A percentile compares a stretch with the other conserved stretches of the same genome.
Evolutionary conservation across 768 basidiomycete species (phyloP).

Genomic region (Mycena latifolia): DNA sequence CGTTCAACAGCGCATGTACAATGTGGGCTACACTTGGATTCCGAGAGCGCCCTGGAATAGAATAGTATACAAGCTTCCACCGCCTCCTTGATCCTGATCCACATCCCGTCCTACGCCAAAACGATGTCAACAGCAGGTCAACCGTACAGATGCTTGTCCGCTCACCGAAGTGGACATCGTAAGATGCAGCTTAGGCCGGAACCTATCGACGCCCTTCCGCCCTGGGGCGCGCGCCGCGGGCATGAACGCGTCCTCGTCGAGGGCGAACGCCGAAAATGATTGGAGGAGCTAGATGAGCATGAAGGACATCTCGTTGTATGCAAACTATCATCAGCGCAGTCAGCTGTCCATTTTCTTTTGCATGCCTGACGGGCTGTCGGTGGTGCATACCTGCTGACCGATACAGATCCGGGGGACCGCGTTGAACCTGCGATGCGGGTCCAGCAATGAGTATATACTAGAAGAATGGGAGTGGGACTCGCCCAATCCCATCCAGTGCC

Average conservation of each 20-base stretch:
- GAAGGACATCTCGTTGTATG: slow-evolving; percentile 37
- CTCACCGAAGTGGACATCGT: slow-evolving; percentile 48
- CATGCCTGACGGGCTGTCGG: no score
- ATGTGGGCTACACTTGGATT: no score
- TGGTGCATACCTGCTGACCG: slow-evolving; percentile 52
- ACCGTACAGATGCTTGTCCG: not conserved
- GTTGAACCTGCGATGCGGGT: slow-evolving; percentile 44
- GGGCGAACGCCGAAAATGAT: slow-evolving; percentile 47
- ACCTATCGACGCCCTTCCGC: slow-evolving; percentile 49
- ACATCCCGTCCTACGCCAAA: slow-evolving; percentile 26
- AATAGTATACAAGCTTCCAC: not conserved
- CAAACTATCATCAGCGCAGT: slow-evolving; percentile 19
- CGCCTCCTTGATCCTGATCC: slow-evolving; percentile 27
- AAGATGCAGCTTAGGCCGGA: slow-evolving; percentile 48
- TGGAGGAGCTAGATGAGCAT: slow-evolving; percentile 54
- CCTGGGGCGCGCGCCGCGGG: slow-evolving; percentile 41
- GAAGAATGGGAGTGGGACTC: no score
- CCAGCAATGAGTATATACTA: no score
- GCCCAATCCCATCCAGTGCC: no score
- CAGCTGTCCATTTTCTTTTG: not conserved
- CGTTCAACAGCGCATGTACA: no score
- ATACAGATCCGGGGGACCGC: slow-evolving; percentile 56
- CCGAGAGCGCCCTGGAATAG: no score
- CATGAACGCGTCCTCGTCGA: slow-evolving; percentile 49
- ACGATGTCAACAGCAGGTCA: not conserved